Percentiles rank a stretch among this genome's conserved stretches.
phyloP scores from a whole-genome alignment of 805 yeast genomes.

The Yarrowia sp. region DNA sequence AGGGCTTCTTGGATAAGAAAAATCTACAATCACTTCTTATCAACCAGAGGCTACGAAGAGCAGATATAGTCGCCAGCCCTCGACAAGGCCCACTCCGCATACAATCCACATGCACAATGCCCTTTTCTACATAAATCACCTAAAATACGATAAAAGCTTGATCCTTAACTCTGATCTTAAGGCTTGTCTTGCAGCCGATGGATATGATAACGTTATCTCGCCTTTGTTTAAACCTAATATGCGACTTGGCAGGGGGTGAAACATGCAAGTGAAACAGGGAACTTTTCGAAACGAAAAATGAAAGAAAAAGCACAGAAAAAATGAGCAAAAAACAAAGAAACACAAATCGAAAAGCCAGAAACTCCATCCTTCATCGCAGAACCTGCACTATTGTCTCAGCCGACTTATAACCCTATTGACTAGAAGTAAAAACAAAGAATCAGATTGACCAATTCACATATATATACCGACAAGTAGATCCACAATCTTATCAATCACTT shows the following conservation, averaged over 20 bases:
- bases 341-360: neutral
- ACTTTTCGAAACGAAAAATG: neutral
- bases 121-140: no score
- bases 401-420: neutral
- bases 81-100: no score
- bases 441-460: neutral
- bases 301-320: neutral
- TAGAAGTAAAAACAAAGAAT: neutral
- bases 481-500: neutral
- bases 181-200: neutral
- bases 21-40: no score
- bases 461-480: neutral
- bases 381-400: neutral
- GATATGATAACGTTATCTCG: slow-evolving; percentile 1
- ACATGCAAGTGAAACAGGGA: neutral
- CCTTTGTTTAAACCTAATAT: neutral
- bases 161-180: neutral
- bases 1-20: no score
- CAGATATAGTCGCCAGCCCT: no score
- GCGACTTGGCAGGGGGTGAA: slow-evolving; percentile 14
- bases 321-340: neutral
- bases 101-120: neutral
- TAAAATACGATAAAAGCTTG: no score
- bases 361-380: neutral
- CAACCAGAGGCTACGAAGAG: no score